Percentiles rank a stretch among this genome's conserved stretches.
Conservation (phyloP, 805 yeast genomes). For the Candida anglica region DNA sequence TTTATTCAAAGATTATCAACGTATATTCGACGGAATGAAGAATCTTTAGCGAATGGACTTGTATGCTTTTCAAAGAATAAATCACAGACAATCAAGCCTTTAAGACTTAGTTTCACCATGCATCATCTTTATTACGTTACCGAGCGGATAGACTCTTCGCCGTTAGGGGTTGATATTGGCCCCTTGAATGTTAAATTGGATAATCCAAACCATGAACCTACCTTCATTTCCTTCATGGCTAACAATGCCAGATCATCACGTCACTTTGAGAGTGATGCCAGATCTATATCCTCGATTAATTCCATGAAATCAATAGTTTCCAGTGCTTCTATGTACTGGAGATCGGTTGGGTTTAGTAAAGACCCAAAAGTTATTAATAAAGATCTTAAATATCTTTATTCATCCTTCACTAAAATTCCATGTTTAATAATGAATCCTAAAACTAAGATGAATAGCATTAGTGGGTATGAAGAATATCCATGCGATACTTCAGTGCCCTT, state of each 20-base stretch:
- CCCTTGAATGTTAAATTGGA: slow-evolving; percentile 60
- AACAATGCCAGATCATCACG: slow-evolving; percentile 45
- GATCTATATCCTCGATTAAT: slow-evolving; percentile 54
- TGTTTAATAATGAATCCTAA: slow-evolving; percentile 60
- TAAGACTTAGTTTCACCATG: slow-evolving; percentile 52
- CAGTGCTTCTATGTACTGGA: slow-evolving; percentile 39
- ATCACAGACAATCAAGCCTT: slow-evolving; percentile 39
- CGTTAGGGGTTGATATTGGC: slow-evolving; percentile 49
- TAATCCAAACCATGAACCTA: slow-evolving; percentile 51
- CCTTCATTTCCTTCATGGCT: slow-evolving; percentile 55
- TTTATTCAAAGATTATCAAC: slow-evolving; percentile 52
- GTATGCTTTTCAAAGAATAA: slow-evolving; percentile 46
- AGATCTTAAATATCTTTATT: slow-evolving; percentile 53
- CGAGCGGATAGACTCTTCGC: slow-evolving; percentile 52
- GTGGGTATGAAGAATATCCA: slow-evolving; percentile 66
- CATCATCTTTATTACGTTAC: slow-evolving; percentile 61
- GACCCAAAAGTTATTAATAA: slow-evolving; percentile 44
- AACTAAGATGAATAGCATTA: slow-evolving; percentile 52
- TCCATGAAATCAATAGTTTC: slow-evolving; percentile 51
- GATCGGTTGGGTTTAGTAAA: slow-evolving; percentile 28
- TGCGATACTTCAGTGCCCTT: slow-evolving; percentile 68
- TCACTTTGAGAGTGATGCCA: slow-evolving; percentile 40
- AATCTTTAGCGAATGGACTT: slow-evolving; percentile 56
- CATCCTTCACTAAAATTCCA: slow-evolving; percentile 64
- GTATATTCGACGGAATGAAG: slow-evolving; percentile 53